Conservation (phyloP, 2,329 filamentous ascomycete genomes). For the Spiromastix sp. region DNA sequence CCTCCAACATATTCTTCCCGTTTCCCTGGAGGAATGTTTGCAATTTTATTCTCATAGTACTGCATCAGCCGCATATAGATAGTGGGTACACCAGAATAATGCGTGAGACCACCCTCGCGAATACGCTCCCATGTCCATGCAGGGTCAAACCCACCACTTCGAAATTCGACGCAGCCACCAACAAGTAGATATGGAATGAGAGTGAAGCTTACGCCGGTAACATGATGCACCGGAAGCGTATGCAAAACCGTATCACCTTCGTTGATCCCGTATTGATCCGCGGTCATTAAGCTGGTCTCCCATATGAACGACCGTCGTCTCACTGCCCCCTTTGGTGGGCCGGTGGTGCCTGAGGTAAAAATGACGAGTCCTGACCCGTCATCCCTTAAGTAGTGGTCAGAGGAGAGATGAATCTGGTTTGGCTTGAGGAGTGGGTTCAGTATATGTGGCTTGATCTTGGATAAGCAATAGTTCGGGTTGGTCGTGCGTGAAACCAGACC, state of each 20-base stretch:
- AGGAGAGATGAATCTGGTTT: slow-evolving; percentile 19
- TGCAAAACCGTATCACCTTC: slow-evolving; percentile 23
- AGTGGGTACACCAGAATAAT: slow-evolving; percentile 35
- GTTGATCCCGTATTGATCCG: slow-evolving; percentile 19
- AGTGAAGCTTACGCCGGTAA: slow-evolving; percentile 19
- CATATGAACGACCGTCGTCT: slow-evolving; percentile 5
- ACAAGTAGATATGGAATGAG: slow-evolving; percentile 28
- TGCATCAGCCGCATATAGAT: slow-evolving; percentile 34
- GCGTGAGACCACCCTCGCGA: slow-evolving; percentile 21
- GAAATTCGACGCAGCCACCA: slow-evolving; percentile 34
- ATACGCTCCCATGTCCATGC: slow-evolving; percentile 32
- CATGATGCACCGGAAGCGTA: slow-evolving; percentile 23
- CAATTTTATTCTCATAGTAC: slow-evolving; percentile 17
- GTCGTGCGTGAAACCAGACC: slow-evolving; percentile 3
- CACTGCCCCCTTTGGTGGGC: slow-evolving; percentile 17
- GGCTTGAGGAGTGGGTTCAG: slow-evolving; percentile 8
- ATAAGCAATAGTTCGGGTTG: slow-evolving; percentile 13
- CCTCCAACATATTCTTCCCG: slow-evolving; percentile 32
- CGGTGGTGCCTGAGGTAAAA: slow-evolving; percentile 20
- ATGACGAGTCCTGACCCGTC: slow-evolving; percentile 22
- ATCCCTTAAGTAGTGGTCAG: slow-evolving; percentile 18
- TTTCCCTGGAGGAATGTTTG: slow-evolving; percentile 12
- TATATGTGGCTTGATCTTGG: slow-evolving; percentile 18
- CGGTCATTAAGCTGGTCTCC: slow-evolving; percentile 13
- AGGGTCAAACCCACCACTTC: slow-evolving; percentile 28